Conservation (phyloP, 2,329 filamentous ascomycete species). For the Talaromyces verruculosus region DNA sequence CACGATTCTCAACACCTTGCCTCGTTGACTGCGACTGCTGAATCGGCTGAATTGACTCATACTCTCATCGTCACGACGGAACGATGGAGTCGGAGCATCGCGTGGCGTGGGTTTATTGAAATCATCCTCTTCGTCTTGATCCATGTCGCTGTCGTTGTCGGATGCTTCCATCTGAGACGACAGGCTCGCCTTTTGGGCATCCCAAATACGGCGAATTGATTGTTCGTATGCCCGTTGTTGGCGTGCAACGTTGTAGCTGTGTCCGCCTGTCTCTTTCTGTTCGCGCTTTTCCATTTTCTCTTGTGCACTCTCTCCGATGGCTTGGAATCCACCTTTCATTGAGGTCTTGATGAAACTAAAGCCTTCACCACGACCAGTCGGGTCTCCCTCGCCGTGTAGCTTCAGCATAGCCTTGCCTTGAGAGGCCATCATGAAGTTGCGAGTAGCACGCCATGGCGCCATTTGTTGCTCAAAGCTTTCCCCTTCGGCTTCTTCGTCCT, state of each 20-base stretch:
- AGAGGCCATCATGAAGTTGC: slow-evolving; percentile 92
- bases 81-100: slow-evolving; percentile 60
- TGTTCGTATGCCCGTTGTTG: slow-evolving; percentile 91
- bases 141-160: slow-evolving; percentile 67
- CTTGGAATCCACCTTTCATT: slow-evolving; percentile 97
- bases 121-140: slow-evolving; percentile 49
- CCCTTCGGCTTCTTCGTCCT: slow-evolving; percentile 65
- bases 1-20: slow-evolving; percentile 70
- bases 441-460: slow-evolving; percentile 93
- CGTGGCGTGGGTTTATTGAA: slow-evolving; percentile 60
- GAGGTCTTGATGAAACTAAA: slow-evolving; percentile 98
- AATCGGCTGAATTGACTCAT: slow-evolving; percentile 74
- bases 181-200: slow-evolving; percentile 76
- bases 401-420: slow-evolving; percentile 96
- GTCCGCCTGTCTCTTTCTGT: slow-evolving; percentile 70
- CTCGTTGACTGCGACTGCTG: slow-evolving; percentile 67
- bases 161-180: slow-evolving; percentile 72
- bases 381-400: slow-evolving; percentile 90
- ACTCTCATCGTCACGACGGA: slow-evolving; percentile 69
- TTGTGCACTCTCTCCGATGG: slow-evolving; percentile 82
- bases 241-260: slow-evolving; percentile 95
- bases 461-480: slow-evolving; percentile 83
- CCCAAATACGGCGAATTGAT: slow-evolving; percentile 89
- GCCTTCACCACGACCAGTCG: slow-evolving; percentile 86
- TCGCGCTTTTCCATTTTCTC: slow-evolving; percentile 80